A percentile compares a stretch with the other conserved stretches of the same genome.
These are phyloP conservation scores for Onygenales sp. DNA, from an alignment of 2,329 filamentous ascomycete genomes.

Conservation along the genomic window DNA sequence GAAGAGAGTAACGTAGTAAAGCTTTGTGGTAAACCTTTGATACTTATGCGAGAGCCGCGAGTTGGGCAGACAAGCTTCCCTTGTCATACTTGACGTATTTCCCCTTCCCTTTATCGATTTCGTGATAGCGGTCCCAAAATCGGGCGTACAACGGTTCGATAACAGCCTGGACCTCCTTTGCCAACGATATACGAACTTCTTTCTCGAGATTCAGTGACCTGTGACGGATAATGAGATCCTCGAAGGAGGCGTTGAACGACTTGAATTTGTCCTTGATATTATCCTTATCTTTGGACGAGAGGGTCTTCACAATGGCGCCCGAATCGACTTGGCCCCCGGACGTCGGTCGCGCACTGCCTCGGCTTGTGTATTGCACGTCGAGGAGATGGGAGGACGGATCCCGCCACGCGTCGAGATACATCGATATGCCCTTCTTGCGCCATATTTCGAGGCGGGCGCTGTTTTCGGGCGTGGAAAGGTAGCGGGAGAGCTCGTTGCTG, in stretches of 20 bases:
- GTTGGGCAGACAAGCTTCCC: conserved; percentile 57
- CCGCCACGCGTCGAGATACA: conserved; percentile 81
- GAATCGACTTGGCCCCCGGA: conserved; percentile 63
- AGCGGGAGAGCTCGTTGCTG: conserved; percentile 60
- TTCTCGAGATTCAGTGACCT: conserved; percentile 81
- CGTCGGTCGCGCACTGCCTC: conserved; percentile 55
- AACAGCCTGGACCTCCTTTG: conserved; percentile 77
- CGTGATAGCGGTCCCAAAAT: conserved; percentile 96
- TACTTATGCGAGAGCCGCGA: conserved; percentile 27
- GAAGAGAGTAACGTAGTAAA: not conserved
- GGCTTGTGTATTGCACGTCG: conserved; percentile 85
- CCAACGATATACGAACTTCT: conserved; percentile 73
- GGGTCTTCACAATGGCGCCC: conserved; percentile 68
- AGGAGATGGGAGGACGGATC: conserved; percentile 77
- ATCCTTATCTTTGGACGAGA: conserved; percentile 87
- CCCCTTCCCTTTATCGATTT: conserved; percentile 93
- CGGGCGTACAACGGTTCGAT: conserved; percentile 89
- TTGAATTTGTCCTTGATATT: conserved; percentile 94
- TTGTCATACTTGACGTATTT: conserved; percentile 99
- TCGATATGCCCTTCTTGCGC: conserved; percentile 74
- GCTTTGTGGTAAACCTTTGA: too few relatives aligned
- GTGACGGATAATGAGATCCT: conserved; percentile 76
- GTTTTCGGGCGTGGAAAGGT: conserved; percentile 55
- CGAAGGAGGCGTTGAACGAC: conserved; percentile 81
- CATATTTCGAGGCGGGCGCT: conserved; percentile 65